Evolutionary conservation across 495 filamentous ascomycete genomes (phyloP).

Genomic region (Sporormia fimetaria): DNA sequence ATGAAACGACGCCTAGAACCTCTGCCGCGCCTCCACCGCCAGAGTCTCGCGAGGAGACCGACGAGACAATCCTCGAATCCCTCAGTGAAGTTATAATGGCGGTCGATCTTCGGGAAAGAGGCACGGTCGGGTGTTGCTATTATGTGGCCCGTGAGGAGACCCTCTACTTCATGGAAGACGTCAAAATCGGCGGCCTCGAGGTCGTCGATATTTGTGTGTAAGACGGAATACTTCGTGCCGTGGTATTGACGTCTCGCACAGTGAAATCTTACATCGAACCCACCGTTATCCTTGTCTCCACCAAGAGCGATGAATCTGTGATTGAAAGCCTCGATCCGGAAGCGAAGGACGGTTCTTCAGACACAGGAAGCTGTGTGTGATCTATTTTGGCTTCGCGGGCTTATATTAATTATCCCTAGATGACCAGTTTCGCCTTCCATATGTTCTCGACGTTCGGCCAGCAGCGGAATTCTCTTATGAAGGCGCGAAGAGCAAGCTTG

Average conservation of each 20-base stretch:
- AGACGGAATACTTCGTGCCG: no score
- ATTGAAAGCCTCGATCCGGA: slow-evolving; percentile 34
- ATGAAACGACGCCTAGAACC: no score
- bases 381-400: not conserved
- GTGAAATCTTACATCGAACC: slow-evolving; percentile 69
- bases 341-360: slow-evolving; percentile 18
- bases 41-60: not conserved
- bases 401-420: slow-evolving; percentile 8
- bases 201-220: slow-evolving; percentile 53
- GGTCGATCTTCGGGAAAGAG: slow-evolving; percentile 60
- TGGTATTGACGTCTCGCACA: no score
- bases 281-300: slow-evolving; percentile 65
- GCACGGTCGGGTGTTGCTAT: slow-evolving; percentile 75
- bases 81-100: slow-evolving; percentile 74
- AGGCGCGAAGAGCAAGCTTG: slow-evolving; percentile 55
- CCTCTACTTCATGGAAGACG: slow-evolving; percentile 71
- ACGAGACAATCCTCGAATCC: slow-evolving; percentile 42
- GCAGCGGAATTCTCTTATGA: slow-evolving; percentile 70
- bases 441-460: slow-evolving; percentile 60
- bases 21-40: no score
- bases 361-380: slow-evolving; percentile 26
- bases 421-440: slow-evolving; percentile 44
- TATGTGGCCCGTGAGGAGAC: slow-evolving; percentile 65
- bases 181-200: slow-evolving; percentile 57
- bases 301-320: slow-evolving; percentile 50